Percentiles rank a stretch among this genome's conserved stretches.
Conservation (phyloP, 805 yeast species). For the Wickerhamiella hasegawae region DNA sequence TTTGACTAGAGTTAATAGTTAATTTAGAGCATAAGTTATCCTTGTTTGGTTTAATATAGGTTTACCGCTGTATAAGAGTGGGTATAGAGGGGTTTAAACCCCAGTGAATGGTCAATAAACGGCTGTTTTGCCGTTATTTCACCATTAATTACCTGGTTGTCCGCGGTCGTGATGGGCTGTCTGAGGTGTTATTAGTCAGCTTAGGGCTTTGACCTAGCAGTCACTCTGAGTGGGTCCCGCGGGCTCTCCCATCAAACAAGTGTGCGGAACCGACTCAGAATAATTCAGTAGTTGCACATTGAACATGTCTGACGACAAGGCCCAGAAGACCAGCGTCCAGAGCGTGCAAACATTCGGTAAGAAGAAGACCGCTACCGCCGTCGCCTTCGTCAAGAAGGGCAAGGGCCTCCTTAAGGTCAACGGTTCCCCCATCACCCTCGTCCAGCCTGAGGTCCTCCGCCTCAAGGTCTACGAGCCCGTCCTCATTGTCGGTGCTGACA, state of each 20-base stretch:
- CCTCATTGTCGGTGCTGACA: constrained; percentile 95
- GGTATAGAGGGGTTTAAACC: too few relatives aligned
- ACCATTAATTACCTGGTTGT: too few relatives aligned
- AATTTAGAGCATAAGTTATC: neutral
- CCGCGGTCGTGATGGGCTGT: too few relatives aligned
- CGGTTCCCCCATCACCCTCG: constrained; percentile 98
- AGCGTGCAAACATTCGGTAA: constrained; percentile 87
- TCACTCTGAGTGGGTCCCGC: too few relatives aligned
- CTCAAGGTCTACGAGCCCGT: constrained; percentile 99
- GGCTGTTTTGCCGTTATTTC: too few relatives aligned
- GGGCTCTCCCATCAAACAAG: too few relatives aligned
- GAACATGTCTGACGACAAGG: constrained; percentile 8
- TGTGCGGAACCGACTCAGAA: too few relatives aligned
- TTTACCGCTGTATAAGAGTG: too few relatives aligned
- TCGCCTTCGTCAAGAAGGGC: constrained; percentile 99
- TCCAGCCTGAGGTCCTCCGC: constrained; percentile 97
- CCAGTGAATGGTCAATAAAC: too few relatives aligned
- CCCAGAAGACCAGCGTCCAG: constrained; percentile 5
- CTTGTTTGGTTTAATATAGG: neutral
- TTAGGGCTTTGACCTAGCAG: too few relatives aligned
- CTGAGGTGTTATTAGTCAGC: too few relatives aligned
- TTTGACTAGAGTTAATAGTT: constrained; percentile 86
- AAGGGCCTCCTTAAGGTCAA: constrained; percentile 98
- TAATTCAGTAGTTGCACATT: too few relatives aligned
- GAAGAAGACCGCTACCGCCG: constrained; percentile 99